These are phyloP conservation scores for Paecilomyces niveus DNA, from an alignment of 2,329 filamentous ascomycete species.

Conservation along the genomic window DNA sequence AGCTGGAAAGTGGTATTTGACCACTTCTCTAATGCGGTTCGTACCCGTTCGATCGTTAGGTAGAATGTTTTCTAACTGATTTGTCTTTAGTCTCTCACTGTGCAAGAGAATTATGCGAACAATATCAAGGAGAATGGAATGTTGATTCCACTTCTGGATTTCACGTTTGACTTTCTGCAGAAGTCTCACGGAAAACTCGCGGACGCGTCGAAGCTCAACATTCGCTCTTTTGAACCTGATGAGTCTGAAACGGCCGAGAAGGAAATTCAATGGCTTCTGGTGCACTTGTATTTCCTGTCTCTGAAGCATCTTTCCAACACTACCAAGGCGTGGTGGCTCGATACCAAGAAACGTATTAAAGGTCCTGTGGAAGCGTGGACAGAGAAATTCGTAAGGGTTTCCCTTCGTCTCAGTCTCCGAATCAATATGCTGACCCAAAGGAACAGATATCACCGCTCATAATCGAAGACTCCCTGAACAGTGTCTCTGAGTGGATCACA, in stretches of 20 bases:
- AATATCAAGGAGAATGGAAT: slow-evolving; percentile 69
- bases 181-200: slow-evolving; percentile 67
- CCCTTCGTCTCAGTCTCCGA: slow-evolving; percentile 36
- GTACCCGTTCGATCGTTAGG: not conserved
- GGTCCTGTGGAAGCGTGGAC: slow-evolving; percentile 80
- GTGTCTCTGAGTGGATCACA: slow-evolving; percentile 34
- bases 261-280: slow-evolving; percentile 74
- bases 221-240: slow-evolving; percentile 53
- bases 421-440: slow-evolving; percentile 5
- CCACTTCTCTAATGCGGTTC: slow-evolving; percentile 62
- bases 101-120: slow-evolving; percentile 73
- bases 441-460: slow-evolving; percentile 36
- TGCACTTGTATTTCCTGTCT: slow-evolving; percentile 77
- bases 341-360: slow-evolving; percentile 70
- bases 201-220: slow-evolving; percentile 63
- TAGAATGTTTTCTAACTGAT: slow-evolving; percentile 15
- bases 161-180: slow-evolving; percentile 78
- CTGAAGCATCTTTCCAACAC: slow-evolving; percentile 71
- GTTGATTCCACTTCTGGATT: slow-evolving; percentile 62
- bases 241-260: slow-evolving; percentile 61
- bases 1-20: slow-evolving; percentile 90
- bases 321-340: slow-evolving; percentile 78
- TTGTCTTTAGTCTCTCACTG: slow-evolving; percentile 57
- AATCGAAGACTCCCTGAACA: slow-evolving; percentile 31
- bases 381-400: slow-evolving; percentile 69